A percentile compares a stretch with the other conserved stretches of the same genome.
phyloP scores from a whole-genome alignment of 2,329 filamentous ascomycete genomes.

The Rachicladosporium sp. region DNA sequence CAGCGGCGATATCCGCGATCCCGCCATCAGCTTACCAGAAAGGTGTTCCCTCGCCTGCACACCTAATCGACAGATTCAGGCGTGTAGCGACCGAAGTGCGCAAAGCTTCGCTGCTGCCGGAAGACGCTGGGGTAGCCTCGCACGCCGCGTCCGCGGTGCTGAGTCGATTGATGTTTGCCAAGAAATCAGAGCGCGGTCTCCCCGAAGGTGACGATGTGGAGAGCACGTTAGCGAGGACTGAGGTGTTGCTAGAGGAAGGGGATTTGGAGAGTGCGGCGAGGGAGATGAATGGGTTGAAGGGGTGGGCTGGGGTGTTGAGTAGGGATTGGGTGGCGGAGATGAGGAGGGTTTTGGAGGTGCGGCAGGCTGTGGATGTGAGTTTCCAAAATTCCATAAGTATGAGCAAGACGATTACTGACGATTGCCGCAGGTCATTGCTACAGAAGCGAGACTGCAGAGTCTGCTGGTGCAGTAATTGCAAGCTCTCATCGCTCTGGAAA shows the following conservation, averaged over 20 bases:
- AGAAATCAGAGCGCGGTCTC: slow-evolving; percentile 50
- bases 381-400: slow-evolving; percentile 2
- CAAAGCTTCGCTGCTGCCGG: slow-evolving; percentile 84
- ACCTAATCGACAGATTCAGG: slow-evolving; percentile 91
- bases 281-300: slow-evolving; percentile 85
- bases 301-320: slow-evolving; percentile 92
- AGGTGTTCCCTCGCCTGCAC: slow-evolving; percentile 69
- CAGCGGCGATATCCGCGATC: slow-evolving; percentile 91
- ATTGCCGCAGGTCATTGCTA: slow-evolving; percentile 60
- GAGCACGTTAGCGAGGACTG: slow-evolving; percentile 78
- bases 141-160: slow-evolving; percentile 83
- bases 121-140: slow-evolving; percentile 85
- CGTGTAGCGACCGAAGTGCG: slow-evolving; percentile 84
- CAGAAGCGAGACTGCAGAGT: slow-evolving; percentile 80
- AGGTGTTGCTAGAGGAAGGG: slow-evolving; percentile 84
- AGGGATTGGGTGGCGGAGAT: slow-evolving; percentile 89
- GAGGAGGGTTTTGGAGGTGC: slow-evolving; percentile 83
- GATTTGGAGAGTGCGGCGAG: slow-evolving; percentile 81
- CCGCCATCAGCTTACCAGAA: slow-evolving; percentile 88
- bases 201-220: slow-evolving; percentile 82
- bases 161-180: slow-evolving; percentile 93
- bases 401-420: neutral
- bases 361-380: slow-evolving; percentile 89
- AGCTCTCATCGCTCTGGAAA: neutral
- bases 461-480: slow-evolving; percentile 59